A percentile compares a stretch with the other conserved stretches of the same genome.
Evolutionary conservation across 139 green algal genomes (phyloP).

Genomic region (Spirogloea muscicola): DNA sequence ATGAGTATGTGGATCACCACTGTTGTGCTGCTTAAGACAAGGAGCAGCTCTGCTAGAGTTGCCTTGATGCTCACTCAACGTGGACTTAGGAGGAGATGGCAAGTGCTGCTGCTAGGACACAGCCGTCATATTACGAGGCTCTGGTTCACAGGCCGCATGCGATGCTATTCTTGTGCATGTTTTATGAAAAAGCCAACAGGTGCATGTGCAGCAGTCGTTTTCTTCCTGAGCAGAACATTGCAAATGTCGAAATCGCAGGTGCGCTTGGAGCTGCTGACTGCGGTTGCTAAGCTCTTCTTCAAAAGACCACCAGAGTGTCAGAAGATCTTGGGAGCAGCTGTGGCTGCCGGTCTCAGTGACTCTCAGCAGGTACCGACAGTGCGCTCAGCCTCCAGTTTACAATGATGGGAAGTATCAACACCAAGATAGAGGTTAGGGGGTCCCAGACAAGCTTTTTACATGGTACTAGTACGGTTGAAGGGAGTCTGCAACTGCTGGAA

Average conservation of each 20-base stretch:
- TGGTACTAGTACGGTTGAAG: background rate
- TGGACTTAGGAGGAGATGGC: no score
- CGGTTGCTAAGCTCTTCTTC: slow-evolving; percentile 85
- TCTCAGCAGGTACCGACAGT: slow-evolving; percentile 40
- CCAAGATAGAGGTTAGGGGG: background rate
- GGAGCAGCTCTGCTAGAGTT: no score
- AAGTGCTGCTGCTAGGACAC: no score
- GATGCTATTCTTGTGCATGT: no score
- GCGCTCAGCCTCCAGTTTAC: background rate
- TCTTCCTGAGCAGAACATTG: no score
- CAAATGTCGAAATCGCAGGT: slow-evolving; percentile 52
- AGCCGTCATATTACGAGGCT: no score
- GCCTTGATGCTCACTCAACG: no score
- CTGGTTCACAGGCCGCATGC: no score
- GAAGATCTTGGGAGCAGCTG: slow-evolving; percentile 33
- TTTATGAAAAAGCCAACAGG: no score
- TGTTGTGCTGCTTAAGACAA: no score
- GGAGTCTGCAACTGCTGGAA: background rate
- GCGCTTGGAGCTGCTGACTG: slow-evolving; percentile 75
- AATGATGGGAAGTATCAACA: background rate
- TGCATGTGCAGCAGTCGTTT: no score
- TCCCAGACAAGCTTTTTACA: background rate
- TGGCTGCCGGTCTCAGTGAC: slow-evolving; percentile 33
- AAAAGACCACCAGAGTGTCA: slow-evolving; percentile 74
- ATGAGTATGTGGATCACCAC: no score